Evolutionary conservation across 768 basidiomycete species (phyloP).

Genomic region (Termitomyces titanicus): DNA sequence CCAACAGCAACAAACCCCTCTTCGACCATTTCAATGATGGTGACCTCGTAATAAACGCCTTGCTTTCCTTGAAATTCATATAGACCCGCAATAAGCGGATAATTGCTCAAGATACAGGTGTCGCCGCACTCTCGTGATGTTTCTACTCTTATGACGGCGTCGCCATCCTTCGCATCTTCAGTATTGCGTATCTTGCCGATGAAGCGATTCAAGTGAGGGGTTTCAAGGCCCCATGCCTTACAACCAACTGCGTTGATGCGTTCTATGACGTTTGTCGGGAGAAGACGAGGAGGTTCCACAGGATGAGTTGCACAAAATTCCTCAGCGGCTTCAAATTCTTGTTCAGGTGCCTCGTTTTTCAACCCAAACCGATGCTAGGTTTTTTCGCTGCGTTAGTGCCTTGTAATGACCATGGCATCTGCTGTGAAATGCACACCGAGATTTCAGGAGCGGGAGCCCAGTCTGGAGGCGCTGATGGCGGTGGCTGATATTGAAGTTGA

Average conservation of each 20-base stretch:
- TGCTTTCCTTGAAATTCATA: conserved; percentile 51
- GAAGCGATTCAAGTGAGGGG: conserved; percentile 40
- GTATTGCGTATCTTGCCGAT: conserved; percentile 35
- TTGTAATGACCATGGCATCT: background rate
- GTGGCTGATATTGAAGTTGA: background rate
- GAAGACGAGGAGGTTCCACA: conserved; percentile 36
- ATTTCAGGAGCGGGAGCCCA: conserved; percentile 61
- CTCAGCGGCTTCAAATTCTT: conserved; percentile 50
- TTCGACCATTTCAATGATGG: conserved; percentile 48
- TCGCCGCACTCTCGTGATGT: conserved; percentile 42
- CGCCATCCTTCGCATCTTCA: conserved; percentile 28
- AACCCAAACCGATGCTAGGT: conserved; percentile 43
- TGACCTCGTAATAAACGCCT: conserved; percentile 64
- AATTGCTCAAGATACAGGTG: conserved; percentile 52
- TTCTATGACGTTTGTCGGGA: conserved; percentile 52
- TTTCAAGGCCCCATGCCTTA: conserved; percentile 51
- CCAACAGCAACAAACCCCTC: conserved; percentile 56
- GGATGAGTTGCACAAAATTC: conserved; percentile 43
- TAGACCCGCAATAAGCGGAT: conserved; percentile 58
- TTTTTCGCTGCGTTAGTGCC: background rate
- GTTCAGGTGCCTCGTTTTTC: conserved; percentile 52
- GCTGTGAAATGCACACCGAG: conserved; percentile 25
- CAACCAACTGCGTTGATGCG: conserved; percentile 43
- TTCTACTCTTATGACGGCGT: conserved; percentile 36
- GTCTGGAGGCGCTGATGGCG: conserved; percentile 47